These are phyloP conservation scores for Aspergillus biplanus DNA, from an alignment of 495 filamentous ascomycete genomes.

Conservation along the genomic window DNA sequence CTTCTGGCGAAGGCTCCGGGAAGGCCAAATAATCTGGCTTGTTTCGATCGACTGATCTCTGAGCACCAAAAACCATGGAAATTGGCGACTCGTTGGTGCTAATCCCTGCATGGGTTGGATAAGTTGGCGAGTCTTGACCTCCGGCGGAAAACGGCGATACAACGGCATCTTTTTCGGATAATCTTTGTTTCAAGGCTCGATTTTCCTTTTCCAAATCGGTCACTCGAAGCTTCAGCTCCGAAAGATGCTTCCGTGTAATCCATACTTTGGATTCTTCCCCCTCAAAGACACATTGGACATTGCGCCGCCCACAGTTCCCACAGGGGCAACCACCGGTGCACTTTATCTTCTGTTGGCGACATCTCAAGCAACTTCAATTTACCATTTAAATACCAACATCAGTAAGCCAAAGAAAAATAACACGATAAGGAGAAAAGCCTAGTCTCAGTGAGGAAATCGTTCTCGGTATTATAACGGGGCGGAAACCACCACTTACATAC, in stretches of 20 bases:
- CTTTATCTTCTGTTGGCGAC: constrained; percentile 51
- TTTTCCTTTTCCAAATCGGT: constrained; percentile 5
- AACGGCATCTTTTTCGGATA: background rate
- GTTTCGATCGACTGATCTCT: background rate
- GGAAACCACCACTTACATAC: background rate
- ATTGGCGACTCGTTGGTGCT: background rate
- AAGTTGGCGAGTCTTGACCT: background rate
- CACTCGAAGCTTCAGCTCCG: constrained; percentile 1
- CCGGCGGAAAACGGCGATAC: background rate
- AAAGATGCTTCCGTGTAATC: constrained; percentile 41
- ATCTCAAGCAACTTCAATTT: constrained; percentile 40
- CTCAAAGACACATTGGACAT: constrained; percentile 45
- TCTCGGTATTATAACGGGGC: background rate
- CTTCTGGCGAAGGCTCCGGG: background rate
- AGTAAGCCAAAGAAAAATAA: background rate
- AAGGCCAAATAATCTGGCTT: background rate
- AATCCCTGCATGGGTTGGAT: too few relatives aligned
- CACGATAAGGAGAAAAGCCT: background rate
- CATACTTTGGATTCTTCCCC: constrained; percentile 44
- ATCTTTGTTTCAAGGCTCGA: background rate
- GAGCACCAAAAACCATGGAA: background rate
- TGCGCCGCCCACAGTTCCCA: constrained; percentile 44
- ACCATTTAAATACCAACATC: background rate
- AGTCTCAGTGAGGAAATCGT: background rate
- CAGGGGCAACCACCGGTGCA: constrained; percentile 47